These are phyloP conservation scores for Pisolithus thermaeus DNA, from an alignment of 1,284 basidiomycete species.

Conservation along the genomic window DNA sequence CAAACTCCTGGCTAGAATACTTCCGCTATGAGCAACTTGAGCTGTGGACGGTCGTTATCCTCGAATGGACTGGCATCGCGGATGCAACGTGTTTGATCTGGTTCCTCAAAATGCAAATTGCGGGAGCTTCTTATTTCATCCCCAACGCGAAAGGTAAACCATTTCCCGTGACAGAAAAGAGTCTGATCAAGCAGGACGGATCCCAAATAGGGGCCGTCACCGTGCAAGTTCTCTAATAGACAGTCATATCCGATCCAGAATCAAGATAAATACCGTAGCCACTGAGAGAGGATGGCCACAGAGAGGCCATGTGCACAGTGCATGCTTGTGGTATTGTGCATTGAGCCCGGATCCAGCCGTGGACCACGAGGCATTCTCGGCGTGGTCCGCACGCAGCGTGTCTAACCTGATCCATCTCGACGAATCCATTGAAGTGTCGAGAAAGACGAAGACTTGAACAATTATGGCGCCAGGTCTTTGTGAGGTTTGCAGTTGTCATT, in stretches of 20 bases:
- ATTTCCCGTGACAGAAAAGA: constrained; percentile 15
- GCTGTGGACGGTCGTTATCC: constrained; percentile 11
- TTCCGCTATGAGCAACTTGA: constrained; percentile 12
- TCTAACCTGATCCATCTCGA: constrained; percentile 7
- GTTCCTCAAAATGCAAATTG: constrained; percentile 23
- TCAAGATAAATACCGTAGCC: constrained; percentile 1
- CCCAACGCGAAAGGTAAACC: neutral
- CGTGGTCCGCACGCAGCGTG: constrained; percentile 5
- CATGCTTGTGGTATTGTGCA: constrained; percentile 3
- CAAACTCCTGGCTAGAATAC: constrained; percentile 17
- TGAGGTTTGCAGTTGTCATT: constrained; percentile 20
- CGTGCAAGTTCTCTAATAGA: neutral
- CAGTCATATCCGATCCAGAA: neutral
- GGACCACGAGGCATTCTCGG: constrained; percentile 19
- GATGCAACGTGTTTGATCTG: constrained; percentile 21
- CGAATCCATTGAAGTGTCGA: constrained; percentile 2
- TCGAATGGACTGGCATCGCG: constrained; percentile 15
- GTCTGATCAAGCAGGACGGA: constrained; percentile 10
- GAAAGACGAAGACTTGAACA: constrained; percentile 5
- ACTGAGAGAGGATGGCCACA: neutral
- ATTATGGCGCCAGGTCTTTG: constrained; percentile 24
- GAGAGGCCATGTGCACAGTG: constrained; percentile 3
- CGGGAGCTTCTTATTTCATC: constrained; percentile 14
- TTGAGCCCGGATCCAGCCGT: constrained; percentile 15
- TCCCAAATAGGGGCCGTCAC: neutral